phyloP scores from a whole-genome alignment of 306 rosid species.

The Quercus engelmannii region DNA sequence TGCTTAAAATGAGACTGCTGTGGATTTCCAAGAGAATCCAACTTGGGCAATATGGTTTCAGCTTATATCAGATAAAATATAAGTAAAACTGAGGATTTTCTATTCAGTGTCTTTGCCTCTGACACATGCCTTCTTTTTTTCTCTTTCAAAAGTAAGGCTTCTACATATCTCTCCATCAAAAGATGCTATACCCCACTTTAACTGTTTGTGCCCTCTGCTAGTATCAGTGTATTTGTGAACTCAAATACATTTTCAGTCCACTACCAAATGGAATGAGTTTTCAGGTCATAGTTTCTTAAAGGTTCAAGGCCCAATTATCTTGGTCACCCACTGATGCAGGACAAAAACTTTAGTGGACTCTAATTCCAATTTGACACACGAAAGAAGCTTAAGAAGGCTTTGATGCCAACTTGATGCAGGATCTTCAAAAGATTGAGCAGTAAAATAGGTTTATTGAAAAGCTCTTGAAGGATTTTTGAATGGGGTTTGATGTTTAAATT shows the following conservation, averaged over 20 bases:
- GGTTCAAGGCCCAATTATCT: not conserved
- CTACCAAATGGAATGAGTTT: not conserved
- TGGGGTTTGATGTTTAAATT: not conserved
- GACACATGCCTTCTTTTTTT: not conserved
- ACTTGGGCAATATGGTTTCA: not conserved
- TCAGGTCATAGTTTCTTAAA: not conserved
- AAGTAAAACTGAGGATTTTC: not conserved
- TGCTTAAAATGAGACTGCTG: not conserved
- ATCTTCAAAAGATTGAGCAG: not conserved
- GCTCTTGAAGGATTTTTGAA: not conserved
- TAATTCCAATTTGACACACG: too few relatives aligned
- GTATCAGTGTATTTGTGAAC: not conserved
- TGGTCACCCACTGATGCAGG: not conserved
- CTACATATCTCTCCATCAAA: not conserved
- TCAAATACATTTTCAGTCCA: not conserved
- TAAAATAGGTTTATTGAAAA: not conserved
- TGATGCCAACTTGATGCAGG: not conserved
- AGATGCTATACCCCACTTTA: too few relatives aligned
- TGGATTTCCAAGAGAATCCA: not conserved
- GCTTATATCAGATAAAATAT: not conserved
- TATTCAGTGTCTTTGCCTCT: not conserved
- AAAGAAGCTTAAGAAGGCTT: too few relatives aligned
- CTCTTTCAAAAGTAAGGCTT: not conserved
- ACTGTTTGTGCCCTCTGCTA: not conserved
- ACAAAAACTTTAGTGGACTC: too few relatives aligned